Base-by-base conservation (phyloP, 1,139 yeast species). In the Casaregolazyma lundiana region DNA sequence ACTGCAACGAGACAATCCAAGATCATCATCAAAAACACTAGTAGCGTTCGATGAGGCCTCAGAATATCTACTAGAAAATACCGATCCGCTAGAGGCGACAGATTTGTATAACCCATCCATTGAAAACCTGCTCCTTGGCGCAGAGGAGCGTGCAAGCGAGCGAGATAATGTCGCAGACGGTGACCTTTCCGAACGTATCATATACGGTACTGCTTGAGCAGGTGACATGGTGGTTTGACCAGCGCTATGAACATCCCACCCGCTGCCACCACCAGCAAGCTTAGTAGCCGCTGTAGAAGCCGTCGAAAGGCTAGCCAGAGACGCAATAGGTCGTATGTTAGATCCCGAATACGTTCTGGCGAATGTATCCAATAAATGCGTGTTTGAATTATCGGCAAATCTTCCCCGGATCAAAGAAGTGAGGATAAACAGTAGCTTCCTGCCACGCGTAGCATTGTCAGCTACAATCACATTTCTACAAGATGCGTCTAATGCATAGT, bases 221-320 rank as follows among this genome's bases (percentile, higher is more conserved):
- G 42, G 51, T 29, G 35, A 50, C 32, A 29, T 54, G 43, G 42
- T 60, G 1, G 57, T 53, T n/a, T 43, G 48, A 3, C 54, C 16
- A 34, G 51, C 37, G 30, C 50, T 50, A 11, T 60, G 57, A 9
- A 59, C 50, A 26, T 60, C 62, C 63, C 63, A 60, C n/a, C 62
- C 62, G 0, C 50, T 51, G 5, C 45, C 55, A 24, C 47, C 50
- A 24, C 45, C 48, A 16, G 49, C 41, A 29, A 48, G 46, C 26
- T 45, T 46, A 2, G 53, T 45, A 1, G 51, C 35, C 8, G 49
- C 19, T 11, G 41, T 20, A 1, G 54, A 45, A 2, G 40, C 47
- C 2, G 53, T 48, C 17, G 45, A 42, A 37, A 50, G 45, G 32
- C 47, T 44, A 22, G 46, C 37, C 4, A 44, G 30, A 4, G 43